Conservation (phyloP, 306 rosid genomes). For the Dryas octopetala region DNA sequence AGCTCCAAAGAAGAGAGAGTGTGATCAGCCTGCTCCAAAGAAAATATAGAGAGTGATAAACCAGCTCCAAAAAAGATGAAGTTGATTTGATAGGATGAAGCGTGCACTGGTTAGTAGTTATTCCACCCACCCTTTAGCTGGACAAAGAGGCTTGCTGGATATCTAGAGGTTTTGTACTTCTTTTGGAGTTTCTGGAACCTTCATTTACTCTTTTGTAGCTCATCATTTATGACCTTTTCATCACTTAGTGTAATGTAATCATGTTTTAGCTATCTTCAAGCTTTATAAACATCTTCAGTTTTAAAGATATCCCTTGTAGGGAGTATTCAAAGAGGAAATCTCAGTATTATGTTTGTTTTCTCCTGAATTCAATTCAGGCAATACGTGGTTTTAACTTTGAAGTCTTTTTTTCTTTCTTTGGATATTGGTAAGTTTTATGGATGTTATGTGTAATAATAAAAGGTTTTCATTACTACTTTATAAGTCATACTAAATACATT, state of each 20-base stretch:
- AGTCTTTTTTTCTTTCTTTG: no score
- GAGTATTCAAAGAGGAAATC: not conserved
- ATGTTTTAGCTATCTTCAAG: not conserved
- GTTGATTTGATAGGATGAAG: not conserved
- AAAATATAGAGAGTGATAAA: conserved; percentile 61
- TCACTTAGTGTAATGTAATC: not conserved
- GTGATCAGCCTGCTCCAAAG: conserved; percentile 57
- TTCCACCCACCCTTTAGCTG: not conserved
- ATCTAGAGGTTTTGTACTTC: not conserved
- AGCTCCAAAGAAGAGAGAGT: conserved; percentile 61
- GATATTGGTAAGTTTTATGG: no score
- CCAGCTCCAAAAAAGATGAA: conserved; percentile 87
- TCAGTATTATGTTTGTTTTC: no score
- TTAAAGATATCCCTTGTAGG: not conserved
- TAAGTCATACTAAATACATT: no score
- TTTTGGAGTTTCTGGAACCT: not conserved
- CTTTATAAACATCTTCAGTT: not conserved
- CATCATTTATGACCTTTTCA: not conserved
- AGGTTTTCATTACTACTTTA: no score
- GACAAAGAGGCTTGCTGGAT: not conserved
- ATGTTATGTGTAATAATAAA: no score
- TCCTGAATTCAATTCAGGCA: no score
- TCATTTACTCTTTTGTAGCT: not conserved
- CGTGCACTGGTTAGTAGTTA: not conserved
- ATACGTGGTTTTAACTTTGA: no score